Evolutionary conservation across 352 stramenopile species (phyloP), one percentile per base, ranked within the genome.

Genomic region (Globisporangium polare): DNA sequence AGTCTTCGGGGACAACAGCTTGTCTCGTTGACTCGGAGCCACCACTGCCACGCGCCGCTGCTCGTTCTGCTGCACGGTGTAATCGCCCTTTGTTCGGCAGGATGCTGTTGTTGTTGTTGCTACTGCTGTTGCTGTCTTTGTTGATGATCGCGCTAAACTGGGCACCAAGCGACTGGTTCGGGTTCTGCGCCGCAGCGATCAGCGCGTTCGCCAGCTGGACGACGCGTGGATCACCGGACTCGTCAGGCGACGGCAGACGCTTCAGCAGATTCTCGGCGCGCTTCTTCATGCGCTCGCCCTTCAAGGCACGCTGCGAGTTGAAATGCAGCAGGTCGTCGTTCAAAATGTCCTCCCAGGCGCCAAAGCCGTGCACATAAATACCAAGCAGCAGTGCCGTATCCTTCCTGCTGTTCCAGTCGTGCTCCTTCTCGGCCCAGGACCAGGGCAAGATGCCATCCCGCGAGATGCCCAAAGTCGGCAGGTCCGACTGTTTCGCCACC

Each of bases 311-410:
- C 67, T 95, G 86, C n/a, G 80, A 71, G 41, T 92, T 82, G 42
- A 95, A 86, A 53, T 83, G 71, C 27, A 95, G 75, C 47, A 88
- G 71, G 20, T 90, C 82, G 60, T 95, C 86, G 53, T 90, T 89
- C 27, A 95, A 42, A 43, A 95, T 92, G 50, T 94, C 84, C 74
- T 95, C 86, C 86, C 86, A 95, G 5, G 74, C 78, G 53, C 86
- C 83, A 72, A 95, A 94, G 20, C 86, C 86, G 58, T 95, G 86
- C 7, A 95, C 72, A 65, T 93, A 91, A 24, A 95, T 86, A 22
- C 86, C 86, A 15, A 95, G 69, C 22, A 95, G 72, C 53, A 95
- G 58, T 26, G 84, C 79, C n/a, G 83, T 68, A 63, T 95, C 86
- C 41, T 95, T 95, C 51, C 76, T 78, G 37, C 71, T 73, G 24